These are phyloP conservation scores for Danielia oregonensis DNA, from an alignment of 805 yeast genomes.

Conservation along the genomic window DNA sequence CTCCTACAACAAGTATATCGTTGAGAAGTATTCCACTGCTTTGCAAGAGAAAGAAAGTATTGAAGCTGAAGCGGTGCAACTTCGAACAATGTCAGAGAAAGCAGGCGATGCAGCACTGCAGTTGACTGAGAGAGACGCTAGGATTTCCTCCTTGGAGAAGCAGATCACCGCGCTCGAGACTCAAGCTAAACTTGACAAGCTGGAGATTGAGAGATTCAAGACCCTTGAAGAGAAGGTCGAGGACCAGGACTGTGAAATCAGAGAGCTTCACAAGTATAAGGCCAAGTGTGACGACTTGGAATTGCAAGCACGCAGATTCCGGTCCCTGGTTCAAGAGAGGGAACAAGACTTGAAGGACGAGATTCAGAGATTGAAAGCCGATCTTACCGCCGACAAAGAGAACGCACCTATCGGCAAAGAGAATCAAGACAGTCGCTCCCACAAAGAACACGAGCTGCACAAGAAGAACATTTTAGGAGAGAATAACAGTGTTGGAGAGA, in stretches of 20 bases:
- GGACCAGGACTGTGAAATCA: not conserved
- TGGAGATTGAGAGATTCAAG: not conserved
- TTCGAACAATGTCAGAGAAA: too few species aligned
- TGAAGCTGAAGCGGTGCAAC: too few species aligned
- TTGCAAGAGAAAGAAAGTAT: slow-evolving; percentile 1
- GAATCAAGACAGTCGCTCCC: too few species aligned
- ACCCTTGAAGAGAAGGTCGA: not conserved
- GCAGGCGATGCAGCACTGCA: not conserved
- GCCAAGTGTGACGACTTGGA: slow-evolving; percentile 1
- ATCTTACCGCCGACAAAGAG: not conserved
- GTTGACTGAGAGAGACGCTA: not conserved
- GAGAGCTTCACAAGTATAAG: not conserved
- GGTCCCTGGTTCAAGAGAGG: not conserved
- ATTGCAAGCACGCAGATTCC: not conserved
- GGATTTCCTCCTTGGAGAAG: not conserved
- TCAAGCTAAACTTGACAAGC: not conserved
- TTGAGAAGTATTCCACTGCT: slow-evolving; percentile 1
- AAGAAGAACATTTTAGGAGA: slow-evolving; percentile 4
- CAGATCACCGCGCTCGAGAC: not conserved
- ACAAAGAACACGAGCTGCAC: too few species aligned
- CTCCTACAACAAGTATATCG: slow-evolving; percentile 2
- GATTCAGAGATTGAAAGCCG: not conserved
- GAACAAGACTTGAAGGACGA: not conserved
- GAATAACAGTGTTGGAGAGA: slow-evolving; percentile 1
- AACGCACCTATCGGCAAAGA: not conserved